A percentile compares a stretch with the other conserved stretches of the same genome.
Conservation (phyloP, 2,329 filamentous ascomycete genomes). For the Trichophyton equinum region DNA sequence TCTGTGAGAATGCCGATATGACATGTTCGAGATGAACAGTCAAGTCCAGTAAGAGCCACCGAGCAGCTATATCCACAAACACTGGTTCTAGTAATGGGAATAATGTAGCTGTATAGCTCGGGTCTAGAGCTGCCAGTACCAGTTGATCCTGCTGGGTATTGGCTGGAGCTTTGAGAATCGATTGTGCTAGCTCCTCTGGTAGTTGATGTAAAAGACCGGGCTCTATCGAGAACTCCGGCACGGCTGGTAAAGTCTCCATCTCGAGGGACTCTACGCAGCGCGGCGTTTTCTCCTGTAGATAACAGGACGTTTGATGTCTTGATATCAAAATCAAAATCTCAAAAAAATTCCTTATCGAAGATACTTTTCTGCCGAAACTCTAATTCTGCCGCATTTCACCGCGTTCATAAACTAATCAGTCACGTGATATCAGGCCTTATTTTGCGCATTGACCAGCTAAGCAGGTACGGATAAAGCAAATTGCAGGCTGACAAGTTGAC, state of each 20-base stretch:
- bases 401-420: background rate
- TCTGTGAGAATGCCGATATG: constrained; percentile 62
- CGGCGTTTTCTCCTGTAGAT: background rate
- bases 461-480: background rate
- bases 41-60: constrained; percentile 48
- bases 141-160: constrained; percentile 54
- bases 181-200: constrained; percentile 55
- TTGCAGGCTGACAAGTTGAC: no score
- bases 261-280: background rate
- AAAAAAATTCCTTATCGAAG: constrained; percentile 10
- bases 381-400: background rate
- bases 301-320: constrained; percentile 5
- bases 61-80: constrained; percentile 69
- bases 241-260: constrained; percentile 29
- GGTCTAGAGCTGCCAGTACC: constrained; percentile 56
- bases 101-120: constrained; percentile 40
- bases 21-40: constrained; percentile 30
- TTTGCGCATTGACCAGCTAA: background rate
- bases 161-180: constrained; percentile 49
- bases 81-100: constrained; percentile 62
- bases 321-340: background rate
- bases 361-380: constrained; percentile 10
- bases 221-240: constrained; percentile 44
- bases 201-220: constrained; percentile 43
- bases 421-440: background rate